Conservation (phyloP, 2,329 filamentous ascomycete species). For the Claviceps maximensis region DNA sequence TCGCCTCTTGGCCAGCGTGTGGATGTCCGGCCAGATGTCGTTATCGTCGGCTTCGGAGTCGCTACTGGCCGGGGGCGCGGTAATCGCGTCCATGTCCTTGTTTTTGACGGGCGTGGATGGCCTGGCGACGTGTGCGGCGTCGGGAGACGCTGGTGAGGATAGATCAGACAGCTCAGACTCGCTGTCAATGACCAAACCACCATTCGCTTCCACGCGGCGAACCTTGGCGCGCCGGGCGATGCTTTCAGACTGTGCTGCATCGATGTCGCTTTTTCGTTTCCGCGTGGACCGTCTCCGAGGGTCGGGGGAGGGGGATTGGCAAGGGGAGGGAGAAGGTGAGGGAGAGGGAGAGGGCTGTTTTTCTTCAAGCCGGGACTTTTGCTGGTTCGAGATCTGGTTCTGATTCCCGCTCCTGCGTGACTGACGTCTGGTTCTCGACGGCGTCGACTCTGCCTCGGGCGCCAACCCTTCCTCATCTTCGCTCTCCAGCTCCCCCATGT, state of each 20-base stretch:
- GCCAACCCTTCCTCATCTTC: slow-evolving; percentile 33
- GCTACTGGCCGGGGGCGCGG: slow-evolving; percentile 44
- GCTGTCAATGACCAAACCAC: slow-evolving; percentile 16
- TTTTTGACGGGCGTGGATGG: slow-evolving; percentile 25
- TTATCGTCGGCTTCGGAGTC: slow-evolving; percentile 30
- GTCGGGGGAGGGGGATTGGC: not conserved
- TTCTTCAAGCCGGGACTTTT: slow-evolving; percentile 1
- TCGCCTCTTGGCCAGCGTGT: slow-evolving; percentile 34
- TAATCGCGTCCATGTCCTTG: slow-evolving; percentile 32
- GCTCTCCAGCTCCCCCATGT: slow-evolving; percentile 19
- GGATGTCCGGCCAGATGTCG: slow-evolving; percentile 38
- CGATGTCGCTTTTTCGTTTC: slow-evolving; percentile 42
- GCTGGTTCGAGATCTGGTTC: slow-evolving; percentile 5
- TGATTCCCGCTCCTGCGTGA: slow-evolving; percentile 18
- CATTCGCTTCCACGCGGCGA: slow-evolving; percentile 16
- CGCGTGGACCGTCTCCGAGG: slow-evolving; percentile 23
- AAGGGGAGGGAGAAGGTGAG: not conserved
- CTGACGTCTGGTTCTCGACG: slow-evolving; percentile 34
- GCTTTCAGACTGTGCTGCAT: slow-evolving; percentile 25
- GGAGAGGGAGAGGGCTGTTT: slow-evolving; percentile 8
- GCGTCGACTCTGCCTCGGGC: slow-evolving; percentile 57
- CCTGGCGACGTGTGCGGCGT: slow-evolving; percentile 15
- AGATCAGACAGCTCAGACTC: slow-evolving; percentile 26
- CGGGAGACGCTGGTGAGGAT: slow-evolving; percentile 21
- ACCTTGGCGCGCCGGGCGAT: slow-evolving; percentile 24